Base-by-base conservation (phyloP, 2,329 filamentous ascomycete genomes). In the Penicillium freii region DNA sequence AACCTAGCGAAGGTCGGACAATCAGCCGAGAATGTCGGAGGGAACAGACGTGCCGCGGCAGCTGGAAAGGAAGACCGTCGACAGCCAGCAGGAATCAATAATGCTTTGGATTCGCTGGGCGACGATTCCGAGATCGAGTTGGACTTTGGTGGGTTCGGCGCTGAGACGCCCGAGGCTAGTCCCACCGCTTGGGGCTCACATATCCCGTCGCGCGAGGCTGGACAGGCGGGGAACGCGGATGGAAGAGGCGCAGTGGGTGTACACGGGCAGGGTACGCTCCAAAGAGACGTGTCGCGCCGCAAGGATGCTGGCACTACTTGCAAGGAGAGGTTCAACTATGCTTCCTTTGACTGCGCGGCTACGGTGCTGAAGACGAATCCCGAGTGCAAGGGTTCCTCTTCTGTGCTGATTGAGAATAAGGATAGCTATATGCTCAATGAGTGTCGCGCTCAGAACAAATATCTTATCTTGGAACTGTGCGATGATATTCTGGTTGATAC, bases 381-480 rank as follows among this genome's bases (percentile, higher is more conserved):
- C 4, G 88, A 92, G 61, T 89, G 90, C 54, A 95, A 94, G 73
- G 95, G 94, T 61, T 83, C 92, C 17, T 95, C 92, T 58, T 88
- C 92, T 15, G 88, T 99, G 15, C 77, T 99, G 42, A 87, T 96
- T 42, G 94, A 99, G 78, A 97, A 97, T 77, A 97, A 97, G 77
- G 94, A 99, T 75, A 93, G 91, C 63, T 99, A 99, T 75, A 96
- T 99, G 91, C 82, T 97, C 45, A 90, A 97, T 63, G 90, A 93
- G 71, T 99, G 94, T 75, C 86, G 87, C 5, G 87, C 87, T 21
- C 80, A 87, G 65, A 93, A 95, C 78, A 97, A 97, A 75, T 97
- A 95, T 71, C 82, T 97, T 62, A 92, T 97, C 59, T 86, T 99
- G 59, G 94, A 99, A 76, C 81, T 99, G 31, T 97, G 91, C 73